These are phyloP conservation scores for Phytophthora pistaciae DNA, from an alignment of 352 stramenopile genomes.

Conservation along the genomic window DNA sequence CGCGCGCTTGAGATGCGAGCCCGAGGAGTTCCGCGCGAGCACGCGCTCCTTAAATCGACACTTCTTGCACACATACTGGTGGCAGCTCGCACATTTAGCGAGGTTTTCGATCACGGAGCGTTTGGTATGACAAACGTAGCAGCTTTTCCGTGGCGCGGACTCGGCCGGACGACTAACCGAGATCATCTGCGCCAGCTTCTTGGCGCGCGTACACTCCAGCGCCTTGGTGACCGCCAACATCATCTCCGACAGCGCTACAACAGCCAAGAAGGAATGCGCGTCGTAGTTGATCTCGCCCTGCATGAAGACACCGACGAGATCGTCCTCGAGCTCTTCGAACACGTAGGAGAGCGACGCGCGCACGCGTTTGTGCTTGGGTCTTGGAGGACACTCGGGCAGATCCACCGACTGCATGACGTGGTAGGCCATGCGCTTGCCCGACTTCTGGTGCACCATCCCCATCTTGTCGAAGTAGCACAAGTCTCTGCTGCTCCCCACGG, in stretches of 20 bases:
- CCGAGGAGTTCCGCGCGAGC: slow-evolving; percentile 9
- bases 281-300: slow-evolving; percentile 14
- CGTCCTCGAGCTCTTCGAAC: slow-evolving; percentile 35
- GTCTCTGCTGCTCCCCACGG: slow-evolving; percentile 36
- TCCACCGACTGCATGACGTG: slow-evolving; percentile 46
- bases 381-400: slow-evolving; percentile 16
- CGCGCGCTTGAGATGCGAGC: slow-evolving; percentile 10
- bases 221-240: slow-evolving; percentile 7
- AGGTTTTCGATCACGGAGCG: slow-evolving; percentile 26
- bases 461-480: slow-evolving; percentile 47
- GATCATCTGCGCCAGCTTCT: slow-evolving; percentile 20
- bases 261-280: slow-evolving; percentile 4
- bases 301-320: slow-evolving; percentile 34
- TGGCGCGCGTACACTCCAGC: slow-evolving; percentile 13
- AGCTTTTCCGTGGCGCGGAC: slow-evolving; percentile 7
- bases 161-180: not conserved
- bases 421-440: slow-evolving; percentile 41
- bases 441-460: slow-evolving; percentile 30
- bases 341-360: slow-evolving; percentile 34
- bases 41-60: slow-evolving; percentile 25
- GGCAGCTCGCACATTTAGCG: slow-evolving; percentile 18
- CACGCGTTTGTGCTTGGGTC: slow-evolving; percentile 19
- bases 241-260: slow-evolving; percentile 7
- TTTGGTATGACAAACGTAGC: slow-evolving; percentile 9
- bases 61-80: slow-evolving; percentile 23